Conservation (phyloP, 2,329 filamentous ascomycete species). For the Hymenotorrendiella dingleyae region DNA sequence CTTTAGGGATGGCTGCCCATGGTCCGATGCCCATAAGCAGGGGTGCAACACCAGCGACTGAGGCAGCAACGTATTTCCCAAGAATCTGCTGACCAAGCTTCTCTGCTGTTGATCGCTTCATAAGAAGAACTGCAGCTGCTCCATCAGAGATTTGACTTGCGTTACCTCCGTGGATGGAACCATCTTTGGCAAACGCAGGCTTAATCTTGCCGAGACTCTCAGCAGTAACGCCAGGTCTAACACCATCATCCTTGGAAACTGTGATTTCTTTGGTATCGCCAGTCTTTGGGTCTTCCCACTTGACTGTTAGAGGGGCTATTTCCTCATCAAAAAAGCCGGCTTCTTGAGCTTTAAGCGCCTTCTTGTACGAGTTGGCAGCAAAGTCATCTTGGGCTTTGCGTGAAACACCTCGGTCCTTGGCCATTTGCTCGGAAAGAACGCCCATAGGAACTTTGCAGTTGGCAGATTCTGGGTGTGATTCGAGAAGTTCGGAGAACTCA, state of each 20-base stretch:
- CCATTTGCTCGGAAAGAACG: constrained; percentile 89
- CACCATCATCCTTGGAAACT: constrained; percentile 80
- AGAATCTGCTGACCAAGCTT: constrained; percentile 81
- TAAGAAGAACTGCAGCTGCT: constrained; percentile 88
- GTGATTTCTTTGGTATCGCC: constrained; percentile 78
- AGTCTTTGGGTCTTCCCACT: constrained; percentile 86
- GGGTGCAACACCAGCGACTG: constrained; percentile 82
- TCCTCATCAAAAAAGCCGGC: constrained; percentile 89
- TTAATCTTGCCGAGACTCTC: constrained; percentile 89
- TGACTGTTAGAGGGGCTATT: constrained; percentile 79
- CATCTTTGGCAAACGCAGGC: constrained; percentile 84
- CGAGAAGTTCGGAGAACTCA: constrained; percentile 87
- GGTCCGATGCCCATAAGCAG: constrained; percentile 95
- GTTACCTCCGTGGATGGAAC: constrained; percentile 93
- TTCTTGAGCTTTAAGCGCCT: constrained; percentile 79
- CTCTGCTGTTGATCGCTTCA: constrained; percentile 90
- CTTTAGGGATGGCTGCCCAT: constrained; percentile 92
- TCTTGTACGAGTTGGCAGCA: constrained; percentile 87
- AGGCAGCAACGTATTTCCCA: constrained; percentile 85
- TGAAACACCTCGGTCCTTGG: constrained; percentile 69
- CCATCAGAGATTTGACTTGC: constrained; percentile 94
- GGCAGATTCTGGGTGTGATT: constrained; percentile 71
- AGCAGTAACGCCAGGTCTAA: constrained; percentile 76
- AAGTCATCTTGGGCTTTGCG: constrained; percentile 83
- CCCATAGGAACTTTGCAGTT: constrained; percentile 99